Conservation (phyloP, 164 flowering plant genomes). For the Stephania cephalantha region DNA sequence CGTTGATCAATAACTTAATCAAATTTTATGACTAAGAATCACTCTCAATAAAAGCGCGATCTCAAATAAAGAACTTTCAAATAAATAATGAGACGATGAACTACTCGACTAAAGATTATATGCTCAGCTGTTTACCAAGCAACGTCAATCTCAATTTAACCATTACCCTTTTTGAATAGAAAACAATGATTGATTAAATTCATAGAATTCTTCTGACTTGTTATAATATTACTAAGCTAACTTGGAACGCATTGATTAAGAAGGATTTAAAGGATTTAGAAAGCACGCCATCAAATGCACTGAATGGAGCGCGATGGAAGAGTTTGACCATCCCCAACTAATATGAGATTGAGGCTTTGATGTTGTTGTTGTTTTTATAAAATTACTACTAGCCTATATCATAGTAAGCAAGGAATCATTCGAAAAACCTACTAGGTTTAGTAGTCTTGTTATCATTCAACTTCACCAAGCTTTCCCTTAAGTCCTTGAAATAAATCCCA, state of each 20-base stretch:
- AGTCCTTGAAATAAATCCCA: conserved; percentile 22
- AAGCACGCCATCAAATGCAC: too few species aligned
- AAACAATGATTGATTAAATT: too few species aligned
- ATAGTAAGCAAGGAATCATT: neutral
- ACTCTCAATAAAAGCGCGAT: neutral
- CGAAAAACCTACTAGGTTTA: conserved; percentile 22
- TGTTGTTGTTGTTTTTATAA: neutral
- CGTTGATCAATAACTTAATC: neutral
- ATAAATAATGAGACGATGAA: neutral
- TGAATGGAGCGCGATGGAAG: too few species aligned
- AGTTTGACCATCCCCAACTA: too few species aligned
- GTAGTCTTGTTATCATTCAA: conserved; percentile 25
- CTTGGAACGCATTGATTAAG: too few species aligned
- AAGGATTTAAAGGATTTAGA: too few species aligned
- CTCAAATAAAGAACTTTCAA: neutral
- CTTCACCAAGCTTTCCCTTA: conserved; percentile 36
- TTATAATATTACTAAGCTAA: too few species aligned
- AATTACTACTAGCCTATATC: neutral
- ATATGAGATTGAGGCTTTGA: too few species aligned
- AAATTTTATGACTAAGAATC: neutral
- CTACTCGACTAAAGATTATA: neutral
- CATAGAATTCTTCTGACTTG: too few species aligned
- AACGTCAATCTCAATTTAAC: neutral
- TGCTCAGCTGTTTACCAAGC: neutral
- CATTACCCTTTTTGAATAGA: neutral